Percentiles rank a stretch among this genome's conserved stretches.
These are phyloP conservation scores for Antitrichia curtipendula DNA, from an alignment of 225 moss, liverwort and hornwort species.

Conservation along the genomic window DNA sequence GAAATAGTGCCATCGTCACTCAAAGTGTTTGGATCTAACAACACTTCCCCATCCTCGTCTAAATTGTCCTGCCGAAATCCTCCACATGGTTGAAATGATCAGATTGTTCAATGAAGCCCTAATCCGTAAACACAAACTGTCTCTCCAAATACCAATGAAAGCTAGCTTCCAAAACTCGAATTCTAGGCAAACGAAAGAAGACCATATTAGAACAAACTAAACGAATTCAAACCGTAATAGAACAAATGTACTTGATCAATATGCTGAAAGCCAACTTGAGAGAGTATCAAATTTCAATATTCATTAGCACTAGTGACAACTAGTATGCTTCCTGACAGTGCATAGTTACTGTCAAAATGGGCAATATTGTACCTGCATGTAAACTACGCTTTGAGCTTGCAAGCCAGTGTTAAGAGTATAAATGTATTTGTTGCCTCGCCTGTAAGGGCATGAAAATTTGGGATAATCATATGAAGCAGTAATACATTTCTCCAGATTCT, in stretches of 20 bases:
- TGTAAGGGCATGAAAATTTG: constrained; percentile 65
- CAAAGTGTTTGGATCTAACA: constrained; percentile 69
- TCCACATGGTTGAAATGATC: neutral
- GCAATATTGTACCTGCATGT: constrained; percentile 38
- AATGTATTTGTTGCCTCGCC: constrained; percentile 52
- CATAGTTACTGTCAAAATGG: neutral
- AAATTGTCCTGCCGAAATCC: constrained; percentile 14
- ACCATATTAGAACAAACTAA: neutral
- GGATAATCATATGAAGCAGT: constrained; percentile 61
- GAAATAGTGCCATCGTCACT: constrained; percentile 80
- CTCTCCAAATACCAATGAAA: neutral
- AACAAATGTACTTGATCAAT: neutral
- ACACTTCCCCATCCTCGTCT: constrained; percentile 39
- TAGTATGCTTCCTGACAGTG: neutral
- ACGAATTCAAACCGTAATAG: neutral
- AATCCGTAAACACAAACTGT: neutral
- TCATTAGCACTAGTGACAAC: neutral
- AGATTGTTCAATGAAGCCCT: neutral
- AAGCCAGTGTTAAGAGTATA: constrained; percentile 60
- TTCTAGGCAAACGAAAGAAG: neutral
- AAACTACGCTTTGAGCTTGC: constrained; percentile 68
- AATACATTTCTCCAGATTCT: constrained; percentile 41
- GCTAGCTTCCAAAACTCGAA: neutral
- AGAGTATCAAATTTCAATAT: neutral
- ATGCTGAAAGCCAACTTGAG: neutral